Evolutionary conservation across 2,329 filamentous ascomycete species (phyloP), one percentile per base, ranked within the genome.

Genomic region (Aureobasidium lini): DNA sequence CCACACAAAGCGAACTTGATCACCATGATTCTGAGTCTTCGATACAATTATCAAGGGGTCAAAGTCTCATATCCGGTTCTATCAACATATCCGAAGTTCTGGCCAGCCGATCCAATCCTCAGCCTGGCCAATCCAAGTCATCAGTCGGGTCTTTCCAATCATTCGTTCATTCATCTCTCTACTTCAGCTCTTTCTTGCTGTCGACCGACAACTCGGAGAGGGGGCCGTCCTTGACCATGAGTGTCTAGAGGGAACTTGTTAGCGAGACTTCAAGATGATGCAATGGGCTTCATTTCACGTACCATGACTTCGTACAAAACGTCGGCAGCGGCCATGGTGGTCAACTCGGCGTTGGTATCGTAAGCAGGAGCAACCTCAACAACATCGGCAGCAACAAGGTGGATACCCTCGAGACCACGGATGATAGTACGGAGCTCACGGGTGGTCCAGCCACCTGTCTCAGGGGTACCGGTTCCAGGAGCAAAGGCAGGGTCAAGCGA

Each of bases 401-500:
- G 89, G 44, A 90, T 76, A 11, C 81, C 79, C 68, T 89, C 85
- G 1, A 90, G 71, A 0, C 87, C 87, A 4, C 86, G 76, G 36
- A 90, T 76, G 61, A 90, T 89, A 0, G 86, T 88, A 47, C 87
- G 77, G 9, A 90, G 76, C 76, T 90, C 87, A 34, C 87, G 76
- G 0, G 87, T 90, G 1, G 83, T 84, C 87, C 87, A 90, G 2
- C 87, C 87, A 9, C 87, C 87, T 0, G 87, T 89, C 76, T 90
- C 87, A 1, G 87, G 87, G 0, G 87, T 90, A 8, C 87, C 87
- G 0, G 87, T 90, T 0, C 85, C 87, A 11, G 87, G 87, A 0
- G 87, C 87, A 65, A 89, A 93, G 5, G 89, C 89, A 7, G 91
- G 90, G 70, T 95, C 90, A 3, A 95, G 78, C 0, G 89, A 91